phyloP scores from a whole-genome alignment of 106 monocot species.

The Dioscorea alata region DNA sequence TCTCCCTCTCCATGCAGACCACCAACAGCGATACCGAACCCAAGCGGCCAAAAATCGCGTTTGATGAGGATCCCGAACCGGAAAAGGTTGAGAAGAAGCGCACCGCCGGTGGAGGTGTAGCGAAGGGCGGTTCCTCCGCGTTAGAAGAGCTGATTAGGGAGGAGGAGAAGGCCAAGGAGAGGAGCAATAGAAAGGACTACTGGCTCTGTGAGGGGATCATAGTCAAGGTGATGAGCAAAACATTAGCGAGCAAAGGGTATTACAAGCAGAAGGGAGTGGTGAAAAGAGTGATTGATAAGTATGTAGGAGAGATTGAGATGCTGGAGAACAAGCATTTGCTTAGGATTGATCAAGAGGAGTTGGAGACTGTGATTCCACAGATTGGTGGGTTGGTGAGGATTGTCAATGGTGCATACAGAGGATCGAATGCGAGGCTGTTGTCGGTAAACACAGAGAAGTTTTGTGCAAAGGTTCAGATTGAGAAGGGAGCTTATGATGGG shows the following conservation, averaged over 20 bases:
- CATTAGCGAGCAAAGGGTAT: constrained; percentile 78
- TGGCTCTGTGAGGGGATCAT: constrained; percentile 87
- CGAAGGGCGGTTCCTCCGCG: constrained; percentile 19
- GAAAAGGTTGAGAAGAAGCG: constrained; percentile 30
- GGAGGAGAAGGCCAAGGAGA: constrained; percentile 93
- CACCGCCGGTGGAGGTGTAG: constrained; percentile 2
- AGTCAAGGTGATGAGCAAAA: constrained; percentile 95
- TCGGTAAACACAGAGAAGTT: constrained; percentile 61
- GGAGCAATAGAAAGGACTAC: constrained; percentile 86
- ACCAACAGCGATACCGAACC: neutral
- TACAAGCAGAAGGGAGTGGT: constrained; percentile 92
- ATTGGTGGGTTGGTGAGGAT: constrained; percentile 85
- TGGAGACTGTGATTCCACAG: constrained; percentile 95
- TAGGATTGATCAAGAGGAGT: constrained; percentile 86
- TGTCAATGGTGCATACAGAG: constrained; percentile 93
- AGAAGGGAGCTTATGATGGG: constrained; percentile 93
- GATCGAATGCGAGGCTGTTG: constrained; percentile 62
- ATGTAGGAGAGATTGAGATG: constrained; percentile 89
- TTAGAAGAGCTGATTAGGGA: constrained; percentile 86
- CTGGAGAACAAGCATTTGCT: constrained; percentile 81
- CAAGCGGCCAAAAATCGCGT: constrained; percentile 26
- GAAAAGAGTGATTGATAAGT: constrained; percentile 74
- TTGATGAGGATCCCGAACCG: constrained; percentile 31
- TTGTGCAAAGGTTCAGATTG: constrained; percentile 87
- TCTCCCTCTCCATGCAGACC: neutral